A percentile compares a stretch with the other conserved stretches of the same genome.
Conservation (phyloP, 1,139 yeast genomes). For the Protomyces inundatus region DNA sequence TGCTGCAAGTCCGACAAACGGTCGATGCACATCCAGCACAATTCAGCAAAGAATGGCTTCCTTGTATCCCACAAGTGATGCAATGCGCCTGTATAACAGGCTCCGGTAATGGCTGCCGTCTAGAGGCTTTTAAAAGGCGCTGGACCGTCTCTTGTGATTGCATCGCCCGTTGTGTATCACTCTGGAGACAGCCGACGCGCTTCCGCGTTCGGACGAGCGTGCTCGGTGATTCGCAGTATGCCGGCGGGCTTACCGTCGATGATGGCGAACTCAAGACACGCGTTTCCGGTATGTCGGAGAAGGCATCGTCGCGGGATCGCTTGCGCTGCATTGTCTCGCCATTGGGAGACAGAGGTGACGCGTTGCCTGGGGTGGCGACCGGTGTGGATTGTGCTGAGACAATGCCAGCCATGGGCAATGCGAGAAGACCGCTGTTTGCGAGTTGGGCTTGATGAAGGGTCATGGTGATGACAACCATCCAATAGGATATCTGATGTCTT, state of each 20-base stretch:
- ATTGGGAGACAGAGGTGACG: background rate
- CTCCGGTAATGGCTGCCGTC: background rate
- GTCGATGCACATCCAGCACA: constrained; percentile 3
- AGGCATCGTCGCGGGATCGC: background rate
- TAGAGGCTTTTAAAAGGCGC: background rate
- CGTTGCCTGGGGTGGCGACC: background rate
- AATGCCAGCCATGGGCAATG: background rate
- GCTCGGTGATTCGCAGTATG: background rate
- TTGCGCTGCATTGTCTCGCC: background rate
- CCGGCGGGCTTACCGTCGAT: background rate
- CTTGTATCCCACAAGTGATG: background rate
- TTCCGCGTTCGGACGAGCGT: background rate
- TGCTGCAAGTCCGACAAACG: constrained; percentile 14
- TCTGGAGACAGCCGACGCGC: background rate
- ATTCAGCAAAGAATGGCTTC: background rate
- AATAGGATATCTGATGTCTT: background rate
- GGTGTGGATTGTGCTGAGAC: background rate
- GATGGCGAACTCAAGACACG: background rate
- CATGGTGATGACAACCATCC: constrained; percentile 17
- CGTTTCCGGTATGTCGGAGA: background rate
- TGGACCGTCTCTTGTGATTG: background rate
- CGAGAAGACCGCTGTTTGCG: background rate
- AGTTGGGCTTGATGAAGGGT: constrained; percentile 21
- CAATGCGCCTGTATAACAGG: background rate
- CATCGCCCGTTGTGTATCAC: background rate